phyloP scores from a whole-genome alignment of 176 grass and related monocot genomes.

The Raddia guianensis region DNA sequence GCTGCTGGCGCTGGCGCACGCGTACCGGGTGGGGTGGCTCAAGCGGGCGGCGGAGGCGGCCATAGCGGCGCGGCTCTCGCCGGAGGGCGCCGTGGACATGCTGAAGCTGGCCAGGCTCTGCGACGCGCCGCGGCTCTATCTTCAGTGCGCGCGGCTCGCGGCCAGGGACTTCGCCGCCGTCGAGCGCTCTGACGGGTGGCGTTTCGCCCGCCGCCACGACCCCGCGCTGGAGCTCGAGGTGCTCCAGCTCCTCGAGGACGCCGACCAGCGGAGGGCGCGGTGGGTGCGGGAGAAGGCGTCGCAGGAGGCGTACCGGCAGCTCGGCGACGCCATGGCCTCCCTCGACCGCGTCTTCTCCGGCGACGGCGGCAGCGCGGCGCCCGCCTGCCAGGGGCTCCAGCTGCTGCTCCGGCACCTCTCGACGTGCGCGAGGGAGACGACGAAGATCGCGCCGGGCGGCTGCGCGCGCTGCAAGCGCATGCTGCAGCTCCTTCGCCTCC shows the following conservation, averaged over 20 bases:
- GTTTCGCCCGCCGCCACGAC: slow-evolving; percentile 72
- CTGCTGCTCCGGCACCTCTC: slow-evolving; percentile 65
- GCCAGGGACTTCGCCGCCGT: slow-evolving; percentile 55
- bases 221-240: slow-evolving; percentile 65
- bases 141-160: slow-evolving; percentile 64
- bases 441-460: slow-evolving; percentile 44
- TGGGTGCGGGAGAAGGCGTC: slow-evolving; percentile 54
- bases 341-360: slow-evolving; percentile 60
- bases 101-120: slow-evolving; percentile 80
- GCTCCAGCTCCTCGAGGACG: slow-evolving; percentile 55
- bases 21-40: slow-evolving; percentile 72
- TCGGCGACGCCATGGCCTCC: slow-evolving; percentile 65
- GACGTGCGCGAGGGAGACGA: slow-evolving; percentile 51
- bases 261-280: slow-evolving; percentile 43
- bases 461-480: slow-evolving; percentile 81
- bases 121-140: slow-evolving; percentile 73
- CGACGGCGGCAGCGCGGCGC: slow-evolving; percentile 14
- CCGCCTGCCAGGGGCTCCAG: slow-evolving; percentile 60
- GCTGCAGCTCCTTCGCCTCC: slow-evolving; percentile 77
- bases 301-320: slow-evolving; percentile 54
- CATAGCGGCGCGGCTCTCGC: slow-evolving; percentile 54
- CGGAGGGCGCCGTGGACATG: slow-evolving; percentile 63
- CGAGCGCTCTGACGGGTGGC: slow-evolving; percentile 71
- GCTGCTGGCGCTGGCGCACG: slow-evolving; percentile 86
- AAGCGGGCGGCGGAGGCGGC: slow-evolving; percentile 62